Conservation (phyloP, 2,329 filamentous ascomycete species). For the Metarhizium sp. region DNA sequence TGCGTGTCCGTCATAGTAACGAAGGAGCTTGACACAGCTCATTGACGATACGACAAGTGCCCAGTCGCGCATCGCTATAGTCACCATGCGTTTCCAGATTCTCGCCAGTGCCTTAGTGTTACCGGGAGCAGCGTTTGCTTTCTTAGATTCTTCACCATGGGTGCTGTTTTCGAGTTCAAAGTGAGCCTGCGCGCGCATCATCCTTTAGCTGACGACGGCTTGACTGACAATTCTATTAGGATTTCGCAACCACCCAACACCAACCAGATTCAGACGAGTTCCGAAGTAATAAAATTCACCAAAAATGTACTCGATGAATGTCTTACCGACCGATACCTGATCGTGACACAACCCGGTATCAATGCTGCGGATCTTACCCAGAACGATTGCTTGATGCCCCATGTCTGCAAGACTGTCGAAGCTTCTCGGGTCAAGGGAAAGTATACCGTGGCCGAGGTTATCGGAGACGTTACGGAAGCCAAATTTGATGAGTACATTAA, state of each 20-base stretch:
- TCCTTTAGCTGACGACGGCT: constrained; percentile 2
- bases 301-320: constrained; percentile 53
- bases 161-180: constrained; percentile 75
- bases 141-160: constrained; percentile 82
- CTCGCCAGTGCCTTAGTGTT: constrained; percentile 42
- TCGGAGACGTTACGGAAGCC: constrained; percentile 35
- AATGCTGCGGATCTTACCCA: constrained; percentile 58
- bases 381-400: constrained; percentile 39
- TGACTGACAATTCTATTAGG: constrained; percentile 12
- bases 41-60: constrained; percentile 12
- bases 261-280: constrained; percentile 40
- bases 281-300: constrained; percentile 31
- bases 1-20: constrained; percentile 2
- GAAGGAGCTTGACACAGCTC: constrained; percentile 16
- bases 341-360: constrained; percentile 70
- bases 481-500: constrained; percentile 35
- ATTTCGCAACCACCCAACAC: constrained; percentile 24
- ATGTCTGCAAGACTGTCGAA: constrained; percentile 35
- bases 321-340: constrained; percentile 65
- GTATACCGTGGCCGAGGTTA: constrained; percentile 48
- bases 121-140: constrained; percentile 56
- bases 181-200: constrained; percentile 41
- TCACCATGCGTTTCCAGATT: constrained; percentile 45
- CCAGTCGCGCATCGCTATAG: not conserved
- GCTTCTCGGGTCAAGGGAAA: constrained; percentile 25